Evolutionary conservation across 2,329 filamentous ascomycete species (phyloP), one percentile per base, ranked within the genome.

Genomic region (Lizonia empirigonia): DNA sequence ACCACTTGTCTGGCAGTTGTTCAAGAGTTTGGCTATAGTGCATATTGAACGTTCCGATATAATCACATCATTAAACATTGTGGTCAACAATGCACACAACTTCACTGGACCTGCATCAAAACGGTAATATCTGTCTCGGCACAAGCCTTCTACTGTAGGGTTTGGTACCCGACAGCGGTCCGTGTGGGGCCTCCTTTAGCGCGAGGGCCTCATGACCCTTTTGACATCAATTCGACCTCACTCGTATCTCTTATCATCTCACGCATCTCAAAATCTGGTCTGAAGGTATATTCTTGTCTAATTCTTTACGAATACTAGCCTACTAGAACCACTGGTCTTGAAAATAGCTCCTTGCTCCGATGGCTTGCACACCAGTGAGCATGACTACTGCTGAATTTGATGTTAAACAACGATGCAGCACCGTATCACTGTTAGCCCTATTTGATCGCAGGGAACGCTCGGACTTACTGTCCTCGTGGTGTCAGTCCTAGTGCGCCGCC

Each of bases 1-100:
- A 50, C 34, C 23, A 59, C 61, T 41, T 62, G 55, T 38, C 37
- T 59, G 52, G 46, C 50, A 26, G 51, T 51, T 20, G 53, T 58
- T 32, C 47, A 50, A 22, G 50, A 58, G 24, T 50, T 53, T 48
- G 54, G 34, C 7, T 49, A 41, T n/a, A 35, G 20, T 45, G 40
- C 40, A 49, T 36, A 40, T 41, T 44, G 35, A 49, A 40, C 30
- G 40, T 41, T 44, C 13, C 45, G n/a, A 37, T 24, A 38, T 38
- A 16, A 49, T 27, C 24, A 32, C 32, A 41, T 18, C 27, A 48
- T 27, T 26, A 12, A n/a, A 24, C n/a, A 46, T 12, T 7, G 23
- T 19, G 12, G 12, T 34, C 32, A 41, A 23, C 10, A 6, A 30
- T 18, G n/a, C 7, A 8, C 26, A 30, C 9, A 20, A 3, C 23